These are phyloP conservation scores for Hericium rajendrae DNA, from an alignment of 768 basidiomycete genomes.

Conservation along the genomic window DNA sequence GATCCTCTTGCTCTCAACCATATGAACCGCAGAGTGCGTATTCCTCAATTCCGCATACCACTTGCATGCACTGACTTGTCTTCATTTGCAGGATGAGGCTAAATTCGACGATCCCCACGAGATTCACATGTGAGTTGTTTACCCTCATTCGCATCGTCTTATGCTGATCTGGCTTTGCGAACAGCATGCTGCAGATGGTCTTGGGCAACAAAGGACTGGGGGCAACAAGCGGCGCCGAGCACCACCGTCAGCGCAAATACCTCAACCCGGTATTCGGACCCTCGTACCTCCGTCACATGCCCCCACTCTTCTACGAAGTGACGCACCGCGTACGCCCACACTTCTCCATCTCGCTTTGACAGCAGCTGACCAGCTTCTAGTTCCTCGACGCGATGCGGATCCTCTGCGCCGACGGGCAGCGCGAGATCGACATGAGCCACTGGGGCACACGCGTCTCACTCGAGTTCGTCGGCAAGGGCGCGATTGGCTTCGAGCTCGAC, in stretches of 20 bases:
- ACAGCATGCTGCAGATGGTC: not conserved
- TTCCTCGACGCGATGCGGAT: not conserved
- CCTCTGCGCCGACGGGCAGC: not conserved
- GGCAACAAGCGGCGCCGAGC: not conserved
- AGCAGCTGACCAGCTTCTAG: not conserved
- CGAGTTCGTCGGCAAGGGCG: not conserved
- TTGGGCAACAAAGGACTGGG: not conserved
- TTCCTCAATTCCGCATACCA: not conserved
- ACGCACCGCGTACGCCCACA: not conserved
- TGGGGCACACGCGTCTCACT: not conserved
- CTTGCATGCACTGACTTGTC: not conserved
- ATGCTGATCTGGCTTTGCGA: no score
- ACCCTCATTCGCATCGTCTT: not conserved
- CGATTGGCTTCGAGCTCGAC: not conserved
- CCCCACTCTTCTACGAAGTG: not conserved
- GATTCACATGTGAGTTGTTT: no score
- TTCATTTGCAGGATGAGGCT: no score
- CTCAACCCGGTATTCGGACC: not conserved
- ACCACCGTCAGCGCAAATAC: not conserved
- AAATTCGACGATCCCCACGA: no score
- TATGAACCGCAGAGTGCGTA: not conserved
- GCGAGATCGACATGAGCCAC: not conserved
- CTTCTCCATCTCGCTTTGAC: not conserved
- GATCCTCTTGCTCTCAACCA: not conserved
- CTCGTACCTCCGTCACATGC: not conserved